Evolutionary conservation across 345 rosid genomes (phyloP).

Genomic region (Citrus sinensis): DNA sequence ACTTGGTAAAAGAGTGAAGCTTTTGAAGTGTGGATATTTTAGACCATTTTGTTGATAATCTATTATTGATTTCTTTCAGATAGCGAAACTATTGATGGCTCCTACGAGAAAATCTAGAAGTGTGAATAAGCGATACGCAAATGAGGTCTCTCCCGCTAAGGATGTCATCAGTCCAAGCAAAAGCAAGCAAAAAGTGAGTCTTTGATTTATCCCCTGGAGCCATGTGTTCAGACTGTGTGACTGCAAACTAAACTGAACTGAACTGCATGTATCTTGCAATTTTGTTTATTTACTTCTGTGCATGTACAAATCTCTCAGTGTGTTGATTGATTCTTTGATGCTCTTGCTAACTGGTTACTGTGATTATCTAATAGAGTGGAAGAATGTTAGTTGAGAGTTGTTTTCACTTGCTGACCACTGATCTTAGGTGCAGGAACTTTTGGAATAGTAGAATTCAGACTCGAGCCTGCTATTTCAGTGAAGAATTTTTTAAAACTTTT

Average conservation of each 20-base stretch:
- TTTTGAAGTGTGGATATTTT: background rate
- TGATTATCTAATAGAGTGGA: background rate
- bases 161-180: conserved; percentile 52
- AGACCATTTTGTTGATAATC: background rate
- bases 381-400: background rate
- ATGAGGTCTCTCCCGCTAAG: conserved; percentile 67
- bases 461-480: background rate
- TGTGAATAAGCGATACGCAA: conserved; percentile 62
- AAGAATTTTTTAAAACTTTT: background rate
- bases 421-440: background rate
- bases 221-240: background rate
- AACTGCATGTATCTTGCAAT: background rate
- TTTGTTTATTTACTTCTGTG: background rate
- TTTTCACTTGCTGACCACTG: conserved; percentile 3
- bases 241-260: background rate
- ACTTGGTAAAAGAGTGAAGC: background rate
- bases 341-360: background rate
- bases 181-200: conserved; percentile 63
- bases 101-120: conserved; percentile 78
- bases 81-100: conserved; percentile 49
- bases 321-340: background rate
- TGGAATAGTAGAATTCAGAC: background rate
- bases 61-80: conserved; percentile 19
- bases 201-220: background rate
- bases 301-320: background rate